Conservation (phyloP, 768 basidiomycete species). For the Lentinula raphanica region DNA sequence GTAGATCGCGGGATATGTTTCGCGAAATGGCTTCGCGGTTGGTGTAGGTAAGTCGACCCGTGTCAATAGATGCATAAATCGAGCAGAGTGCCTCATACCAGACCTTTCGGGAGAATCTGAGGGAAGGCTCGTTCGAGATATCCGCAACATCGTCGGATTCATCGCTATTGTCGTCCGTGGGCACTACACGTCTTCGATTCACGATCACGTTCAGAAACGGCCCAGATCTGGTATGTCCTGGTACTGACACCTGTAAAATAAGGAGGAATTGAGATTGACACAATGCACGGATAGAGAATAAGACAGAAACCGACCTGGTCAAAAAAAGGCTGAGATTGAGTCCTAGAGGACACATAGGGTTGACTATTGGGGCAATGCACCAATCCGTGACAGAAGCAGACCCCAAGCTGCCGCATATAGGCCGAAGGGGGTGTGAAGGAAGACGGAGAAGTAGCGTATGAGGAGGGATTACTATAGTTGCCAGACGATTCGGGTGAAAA, state of each 20-base stretch:
- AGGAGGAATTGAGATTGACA: neutral
- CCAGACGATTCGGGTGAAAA: slow-evolving; percentile 15
- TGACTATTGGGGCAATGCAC: slow-evolving; percentile 18
- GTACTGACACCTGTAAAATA: neutral
- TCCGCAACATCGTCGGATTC: slow-evolving; percentile 18
- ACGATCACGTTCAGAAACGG: neutral
- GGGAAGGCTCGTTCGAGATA: slow-evolving; percentile 54
- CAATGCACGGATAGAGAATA: neutral
- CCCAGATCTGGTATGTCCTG: neutral
- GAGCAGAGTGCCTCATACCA: slow-evolving; percentile 75
- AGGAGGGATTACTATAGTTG: slow-evolving; percentile 11
- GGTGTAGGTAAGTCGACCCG: slow-evolving; percentile 23
- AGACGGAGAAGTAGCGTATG: neutral
- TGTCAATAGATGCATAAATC: slow-evolving; percentile 40
- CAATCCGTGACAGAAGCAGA: slow-evolving; percentile 26
- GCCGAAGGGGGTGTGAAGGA: slow-evolving; percentile 10
- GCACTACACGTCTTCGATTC: neutral
- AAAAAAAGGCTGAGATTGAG: neutral
- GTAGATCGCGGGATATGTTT: slow-evolving; percentile 50
- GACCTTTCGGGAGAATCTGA: slow-evolving; percentile 62
- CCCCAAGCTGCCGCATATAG: slow-evolving; percentile 1
- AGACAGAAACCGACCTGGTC: neutral
- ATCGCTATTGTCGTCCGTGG: slow-evolving; percentile 20
- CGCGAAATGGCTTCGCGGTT: slow-evolving; percentile 43
- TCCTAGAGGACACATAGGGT: neutral